A percentile compares a stretch with the other conserved stretches of the same genome.
Conservation (phyloP, 345 rosid genomes). For the Zanthoxylum bungeanum region DNA sequence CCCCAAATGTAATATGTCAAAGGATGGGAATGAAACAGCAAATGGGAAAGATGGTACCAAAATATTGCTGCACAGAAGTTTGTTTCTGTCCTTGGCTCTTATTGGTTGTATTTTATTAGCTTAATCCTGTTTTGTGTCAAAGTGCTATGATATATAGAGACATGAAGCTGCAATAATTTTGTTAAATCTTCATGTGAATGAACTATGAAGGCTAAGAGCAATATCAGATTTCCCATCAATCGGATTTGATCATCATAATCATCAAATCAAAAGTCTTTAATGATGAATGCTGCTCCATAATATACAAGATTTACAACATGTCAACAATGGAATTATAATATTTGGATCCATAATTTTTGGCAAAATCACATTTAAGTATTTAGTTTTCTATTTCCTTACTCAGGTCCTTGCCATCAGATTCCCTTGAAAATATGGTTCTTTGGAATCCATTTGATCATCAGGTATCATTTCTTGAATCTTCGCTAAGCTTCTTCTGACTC, state of each 20-base stretch:
- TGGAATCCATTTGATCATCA: slow-evolving; percentile 49
- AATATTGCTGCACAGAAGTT: neutral
- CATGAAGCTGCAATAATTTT: neutral
- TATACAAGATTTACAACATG: too few relatives aligned
- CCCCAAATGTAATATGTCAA: neutral
- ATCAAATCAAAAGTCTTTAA: neutral
- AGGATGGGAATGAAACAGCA: neutral
- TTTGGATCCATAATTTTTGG: neutral
- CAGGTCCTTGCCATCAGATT: neutral
- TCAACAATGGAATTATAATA: neutral
- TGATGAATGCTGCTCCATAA: too few relatives aligned
- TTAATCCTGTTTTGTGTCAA: slow-evolving; percentile 1
- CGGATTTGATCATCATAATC: neutral
- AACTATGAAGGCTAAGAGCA: neutral
- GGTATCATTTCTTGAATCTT: slow-evolving; percentile 16
- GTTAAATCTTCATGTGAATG: neutral
- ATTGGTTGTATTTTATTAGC: slow-evolving; percentile 1
- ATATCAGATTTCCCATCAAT: neutral
- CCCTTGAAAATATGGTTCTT: slow-evolving; percentile 18
- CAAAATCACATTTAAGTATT: too few relatives aligned
- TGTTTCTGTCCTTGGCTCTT: slow-evolving; percentile 15
- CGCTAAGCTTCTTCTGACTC: neutral
- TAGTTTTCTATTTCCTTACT: neutral
- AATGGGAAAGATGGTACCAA: slow-evolving; percentile 7
- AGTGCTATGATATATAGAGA: too few relatives aligned